These are phyloP conservation scores for Comarum palustre DNA, from an alignment of 306 rosid genomes.

Conservation along the genomic window DNA sequence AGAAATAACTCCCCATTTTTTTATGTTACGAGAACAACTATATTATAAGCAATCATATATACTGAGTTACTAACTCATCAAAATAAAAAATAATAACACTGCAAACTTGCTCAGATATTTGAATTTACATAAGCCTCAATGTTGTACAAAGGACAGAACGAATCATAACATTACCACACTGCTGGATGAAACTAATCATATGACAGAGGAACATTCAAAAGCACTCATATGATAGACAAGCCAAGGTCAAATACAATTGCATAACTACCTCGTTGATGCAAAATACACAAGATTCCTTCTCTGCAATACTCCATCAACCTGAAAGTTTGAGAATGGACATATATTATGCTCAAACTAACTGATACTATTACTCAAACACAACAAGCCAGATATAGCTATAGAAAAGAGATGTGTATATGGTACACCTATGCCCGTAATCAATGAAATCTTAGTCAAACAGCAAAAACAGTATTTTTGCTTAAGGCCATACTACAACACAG, in stretches of 20 bases:
- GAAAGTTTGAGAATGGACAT: slow-evolving; percentile 46
- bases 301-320: slow-evolving; percentile 82
- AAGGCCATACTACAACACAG: slow-evolving; percentile 2
- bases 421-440: not conserved
- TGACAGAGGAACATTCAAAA: not conserved
- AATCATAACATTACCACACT: not conserved
- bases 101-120: not conserved
- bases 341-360: slow-evolving; percentile 9
- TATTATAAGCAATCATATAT: not conserved
- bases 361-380: not conserved
- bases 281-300: slow-evolving; percentile 95
- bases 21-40: not conserved
- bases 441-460: slow-evolving; percentile 9
- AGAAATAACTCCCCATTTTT: not conserved
- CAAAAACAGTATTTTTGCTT: not conserved
- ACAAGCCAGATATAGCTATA: not conserved
- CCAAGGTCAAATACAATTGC: slow-evolving; percentile 17
- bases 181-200: not conserved
- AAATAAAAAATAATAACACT: not conserved
- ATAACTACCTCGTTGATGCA: slow-evolving; percentile 86
- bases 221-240: slow-evolving; percentile 4
- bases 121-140: not conserved
- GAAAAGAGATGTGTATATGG: not conserved
- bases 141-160: not conserved
- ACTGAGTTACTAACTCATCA: not conserved